A percentile compares a stretch with the other conserved stretches of the same genome.
These are phyloP conservation scores for Wickerhamomyces queroliae DNA, from an alignment of 805 yeast genomes.

Conservation along the genomic window DNA sequence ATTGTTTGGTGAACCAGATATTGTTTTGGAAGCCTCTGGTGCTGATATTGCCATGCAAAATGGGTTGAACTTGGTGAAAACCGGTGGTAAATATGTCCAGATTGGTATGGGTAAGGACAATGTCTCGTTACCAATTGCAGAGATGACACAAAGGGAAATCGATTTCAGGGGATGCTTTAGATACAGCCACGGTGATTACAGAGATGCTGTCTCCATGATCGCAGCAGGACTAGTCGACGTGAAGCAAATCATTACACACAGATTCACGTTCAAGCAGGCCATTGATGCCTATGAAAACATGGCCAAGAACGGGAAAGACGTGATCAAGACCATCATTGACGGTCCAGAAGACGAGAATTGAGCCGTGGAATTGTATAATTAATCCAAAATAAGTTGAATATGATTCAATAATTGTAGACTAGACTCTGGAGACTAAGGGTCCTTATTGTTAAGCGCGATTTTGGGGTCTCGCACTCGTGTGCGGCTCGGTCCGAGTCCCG, in stretches of 20 bases:
- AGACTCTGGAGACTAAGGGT: too few species aligned
- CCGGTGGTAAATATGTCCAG: conserved; percentile 75
- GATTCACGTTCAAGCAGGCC: conserved; percentile 67
- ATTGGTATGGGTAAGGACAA: conserved; percentile 79
- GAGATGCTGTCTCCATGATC: conserved; percentile 61
- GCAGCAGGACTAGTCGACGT: conserved; percentile 60
- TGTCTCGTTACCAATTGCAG: conserved; percentile 70
- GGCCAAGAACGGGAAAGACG: conserved; percentile 55
- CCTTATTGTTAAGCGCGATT: too few species aligned
- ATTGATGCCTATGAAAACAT: conserved; percentile 64
- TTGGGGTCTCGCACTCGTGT: too few species aligned
- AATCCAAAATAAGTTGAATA: too few species aligned
- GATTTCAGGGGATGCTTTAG: conserved; percentile 73
- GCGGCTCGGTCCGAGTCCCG: too few species aligned
- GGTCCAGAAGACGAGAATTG: conserved; percentile 47
- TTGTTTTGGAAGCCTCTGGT: conserved; percentile 85
- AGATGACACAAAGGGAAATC: conserved; percentile 62
- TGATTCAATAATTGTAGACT: too few species aligned
- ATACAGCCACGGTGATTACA: conserved; percentile 74
- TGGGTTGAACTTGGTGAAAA: conserved; percentile 54
- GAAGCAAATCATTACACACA: conserved; percentile 66
- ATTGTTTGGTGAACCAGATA: conserved; percentile 38
- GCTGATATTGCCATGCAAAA: conserved; percentile 69
- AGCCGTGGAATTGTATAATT: too few species aligned
- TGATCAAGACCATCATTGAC: conserved; percentile 74